These are phyloP conservation scores for Capsella rubella DNA, from an alignment of 441 rosid species.

Conservation along the genomic window DNA sequence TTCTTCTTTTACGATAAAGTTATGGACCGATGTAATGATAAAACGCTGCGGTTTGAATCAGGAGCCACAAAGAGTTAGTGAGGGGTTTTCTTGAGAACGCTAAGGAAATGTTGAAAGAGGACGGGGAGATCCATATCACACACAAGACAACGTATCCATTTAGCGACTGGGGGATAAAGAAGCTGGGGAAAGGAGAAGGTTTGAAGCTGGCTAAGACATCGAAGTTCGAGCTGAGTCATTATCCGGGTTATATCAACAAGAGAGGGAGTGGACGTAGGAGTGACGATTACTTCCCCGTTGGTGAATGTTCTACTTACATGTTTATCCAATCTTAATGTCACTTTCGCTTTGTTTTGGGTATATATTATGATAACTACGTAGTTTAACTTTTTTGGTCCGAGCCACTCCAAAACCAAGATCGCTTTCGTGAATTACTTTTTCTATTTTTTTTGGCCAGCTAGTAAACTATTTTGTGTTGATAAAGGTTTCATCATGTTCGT, in stretches of 20 bases:
- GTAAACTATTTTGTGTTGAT: no score
- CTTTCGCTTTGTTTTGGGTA: not conserved
- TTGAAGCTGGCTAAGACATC: slow-evolving; percentile 22
- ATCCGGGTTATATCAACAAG: slow-evolving; percentile 48
- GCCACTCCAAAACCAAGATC: not conserved
- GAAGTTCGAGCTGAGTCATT: slow-evolving; percentile 24
- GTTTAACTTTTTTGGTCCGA: not conserved
- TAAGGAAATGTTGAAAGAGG: slow-evolving; percentile 37
- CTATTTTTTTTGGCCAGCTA: no score
- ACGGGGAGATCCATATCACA: slow-evolving; percentile 47
- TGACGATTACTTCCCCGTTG: slow-evolving; percentile 28
- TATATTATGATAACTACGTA: no score
- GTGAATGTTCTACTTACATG: slow-evolving; percentile 42
- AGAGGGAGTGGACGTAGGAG: slow-evolving; percentile 46
- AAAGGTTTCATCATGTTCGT: no score
- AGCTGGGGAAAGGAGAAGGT: slow-evolving; percentile 37
- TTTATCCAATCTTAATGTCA: slow-evolving; percentile 1
- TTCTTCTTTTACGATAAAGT: not conserved
- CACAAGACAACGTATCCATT: slow-evolving; percentile 49
- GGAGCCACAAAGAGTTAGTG: slow-evolving; percentile 45
- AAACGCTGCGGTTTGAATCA: slow-evolving; percentile 18
- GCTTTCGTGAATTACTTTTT: no score
- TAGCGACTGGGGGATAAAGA: slow-evolving; percentile 34
- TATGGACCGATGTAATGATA: not conserved
- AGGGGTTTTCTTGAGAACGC: slow-evolving; percentile 46